A percentile compares a stretch with the other conserved stretches of the same genome.
These are phyloP conservation scores for Phytophthora multivora DNA, from an alignment of 352 stramenopile species.

Conservation along the genomic window DNA sequence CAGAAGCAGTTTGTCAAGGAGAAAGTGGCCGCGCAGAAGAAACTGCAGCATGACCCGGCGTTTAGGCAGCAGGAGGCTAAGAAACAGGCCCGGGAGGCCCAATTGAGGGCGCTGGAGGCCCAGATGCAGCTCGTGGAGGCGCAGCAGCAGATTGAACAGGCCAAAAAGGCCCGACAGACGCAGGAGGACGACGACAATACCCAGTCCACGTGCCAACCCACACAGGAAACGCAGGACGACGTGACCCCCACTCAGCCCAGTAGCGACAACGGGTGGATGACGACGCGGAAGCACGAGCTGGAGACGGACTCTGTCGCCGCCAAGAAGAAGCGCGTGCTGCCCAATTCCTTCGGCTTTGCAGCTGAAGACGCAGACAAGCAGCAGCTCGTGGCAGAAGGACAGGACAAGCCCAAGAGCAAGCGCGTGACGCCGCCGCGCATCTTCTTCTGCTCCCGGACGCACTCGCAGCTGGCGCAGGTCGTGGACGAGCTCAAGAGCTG, in stretches of 20 bases:
- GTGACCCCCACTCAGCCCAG: slow-evolving; percentile 31
- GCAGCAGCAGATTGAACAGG: slow-evolving; percentile 28
- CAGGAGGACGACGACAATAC: background rate
- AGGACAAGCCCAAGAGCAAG: slow-evolving; percentile 24
- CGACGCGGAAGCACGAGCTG: slow-evolving; percentile 15
- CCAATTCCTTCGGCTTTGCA: slow-evolving; percentile 27
- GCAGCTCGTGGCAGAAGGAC: slow-evolving; percentile 9
- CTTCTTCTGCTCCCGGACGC: slow-evolving; percentile 89
- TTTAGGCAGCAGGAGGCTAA: slow-evolving; percentile 10
- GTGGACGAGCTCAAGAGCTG: slow-evolving; percentile 83
- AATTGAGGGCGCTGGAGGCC: slow-evolving; percentile 23
- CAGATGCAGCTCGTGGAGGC: slow-evolving; percentile 29
- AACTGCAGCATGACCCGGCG: slow-evolving; percentile 11
- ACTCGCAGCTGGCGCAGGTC: slow-evolving; percentile 86
- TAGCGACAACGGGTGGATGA: slow-evolving; percentile 21
- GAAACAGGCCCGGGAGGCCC: slow-evolving; percentile 23
- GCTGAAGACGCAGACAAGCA: slow-evolving; percentile 8
- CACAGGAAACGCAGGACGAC: slow-evolving; percentile 19
- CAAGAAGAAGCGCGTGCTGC: slow-evolving; percentile 36
- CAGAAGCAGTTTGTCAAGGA: slow-evolving; percentile 62
- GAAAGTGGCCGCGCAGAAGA: slow-evolving; percentile 19
- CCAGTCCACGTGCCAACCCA: slow-evolving; percentile 10
- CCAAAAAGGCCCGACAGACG: slow-evolving; percentile 9
- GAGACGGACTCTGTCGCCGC: slow-evolving; percentile 4
- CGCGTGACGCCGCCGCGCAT: slow-evolving; percentile 64